phyloP scores from a whole-genome alignment of 495 filamentous ascomycete genomes.

The Coniosporium apollinis region DNA sequence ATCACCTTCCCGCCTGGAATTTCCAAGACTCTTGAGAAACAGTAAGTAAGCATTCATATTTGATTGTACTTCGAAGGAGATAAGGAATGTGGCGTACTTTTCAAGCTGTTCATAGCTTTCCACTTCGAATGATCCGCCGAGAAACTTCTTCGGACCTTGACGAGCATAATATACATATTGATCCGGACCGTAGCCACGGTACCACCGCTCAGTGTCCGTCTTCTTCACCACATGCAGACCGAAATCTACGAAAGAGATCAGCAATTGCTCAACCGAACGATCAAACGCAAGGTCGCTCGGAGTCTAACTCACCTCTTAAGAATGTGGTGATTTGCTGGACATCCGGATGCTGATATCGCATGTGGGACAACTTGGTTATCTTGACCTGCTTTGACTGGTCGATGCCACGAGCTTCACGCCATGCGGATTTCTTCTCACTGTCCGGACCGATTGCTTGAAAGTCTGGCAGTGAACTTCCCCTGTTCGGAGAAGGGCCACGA shows the following conservation, averaged over 20 bases:
- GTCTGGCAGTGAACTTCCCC: slow-evolving; percentile 25
- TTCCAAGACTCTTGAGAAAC: too few species aligned
- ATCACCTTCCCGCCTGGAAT: too few species aligned
- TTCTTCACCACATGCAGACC: slow-evolving; percentile 23
- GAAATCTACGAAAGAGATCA: slow-evolving; percentile 16
- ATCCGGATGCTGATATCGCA: slow-evolving; percentile 35
- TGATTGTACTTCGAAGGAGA: neutral
- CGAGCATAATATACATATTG: slow-evolving; percentile 27
- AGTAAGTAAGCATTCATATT: slow-evolving; percentile 20
- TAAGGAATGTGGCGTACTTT: slow-evolving; percentile 10
- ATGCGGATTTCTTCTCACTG: slow-evolving; percentile 16
- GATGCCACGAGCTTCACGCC: slow-evolving; percentile 24
- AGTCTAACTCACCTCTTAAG: slow-evolving; percentile 19
- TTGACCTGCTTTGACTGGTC: slow-evolving; percentile 23
- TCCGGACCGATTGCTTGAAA: slow-evolving; percentile 21
- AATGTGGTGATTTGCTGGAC: slow-evolving; percentile 28
- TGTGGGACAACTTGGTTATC: slow-evolving; percentile 28
- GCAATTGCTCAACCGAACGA: too few species aligned
- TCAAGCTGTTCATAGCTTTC: slow-evolving; percentile 20
- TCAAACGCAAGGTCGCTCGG: too few species aligned
- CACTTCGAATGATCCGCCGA: slow-evolving; percentile 23
- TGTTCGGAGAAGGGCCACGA: slow-evolving; percentile 20
- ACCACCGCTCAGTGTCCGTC: slow-evolving; percentile 19
- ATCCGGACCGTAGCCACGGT: slow-evolving; percentile 21
- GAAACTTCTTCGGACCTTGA: slow-evolving; percentile 21